These are phyloP conservation scores for Mycena kentingensis DNA, from an alignment of 768 basidiomycete species.

Conservation along the genomic window DNA sequence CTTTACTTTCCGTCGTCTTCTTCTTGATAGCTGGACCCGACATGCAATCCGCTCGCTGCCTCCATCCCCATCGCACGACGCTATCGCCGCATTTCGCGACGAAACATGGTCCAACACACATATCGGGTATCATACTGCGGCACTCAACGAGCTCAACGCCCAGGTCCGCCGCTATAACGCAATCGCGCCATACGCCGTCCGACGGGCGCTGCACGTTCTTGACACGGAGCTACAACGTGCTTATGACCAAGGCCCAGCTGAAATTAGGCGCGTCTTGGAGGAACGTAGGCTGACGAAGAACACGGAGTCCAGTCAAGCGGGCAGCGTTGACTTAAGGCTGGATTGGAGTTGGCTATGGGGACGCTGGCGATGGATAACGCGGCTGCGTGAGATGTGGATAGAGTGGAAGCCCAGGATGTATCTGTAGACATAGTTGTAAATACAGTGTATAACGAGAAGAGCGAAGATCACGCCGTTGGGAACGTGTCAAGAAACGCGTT, in stretches of 20 bases:
- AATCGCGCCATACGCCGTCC: slow-evolving; percentile 76
- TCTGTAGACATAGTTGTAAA: too few relatives aligned
- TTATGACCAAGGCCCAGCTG: slow-evolving; percentile 53
- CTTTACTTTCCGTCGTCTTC: slow-evolving; percentile 59
- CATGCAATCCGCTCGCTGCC: slow-evolving; percentile 67
- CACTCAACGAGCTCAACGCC: slow-evolving; percentile 70
- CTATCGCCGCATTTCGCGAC: slow-evolving; percentile 50
- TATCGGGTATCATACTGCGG: slow-evolving; percentile 64
- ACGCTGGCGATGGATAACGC: not conserved
- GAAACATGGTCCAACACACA: slow-evolving; percentile 72
- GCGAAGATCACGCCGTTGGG: too few relatives aligned
- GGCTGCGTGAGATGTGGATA: not conserved
- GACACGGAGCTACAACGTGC: slow-evolving; percentile 58
- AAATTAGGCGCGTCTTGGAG: slow-evolving; percentile 47
- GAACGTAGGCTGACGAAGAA: slow-evolving; percentile 24
- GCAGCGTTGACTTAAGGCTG: not conserved
- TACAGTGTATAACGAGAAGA: too few relatives aligned
- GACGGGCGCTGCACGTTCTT: slow-evolving; percentile 60
- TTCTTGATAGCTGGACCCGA: slow-evolving; percentile 75
- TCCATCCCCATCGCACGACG: slow-evolving; percentile 23
- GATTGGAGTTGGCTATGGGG: not conserved
- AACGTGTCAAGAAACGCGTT: slow-evolving; percentile 2
- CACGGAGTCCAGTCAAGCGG: not conserved
- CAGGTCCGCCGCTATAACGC: slow-evolving; percentile 80
- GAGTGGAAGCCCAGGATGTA: not conserved